Evolutionary conservation across 2,329 filamentous ascomycete genomes (phyloP), one percentile per base, ranked within the genome.

Genomic region (Venturia nashicola): DNA sequence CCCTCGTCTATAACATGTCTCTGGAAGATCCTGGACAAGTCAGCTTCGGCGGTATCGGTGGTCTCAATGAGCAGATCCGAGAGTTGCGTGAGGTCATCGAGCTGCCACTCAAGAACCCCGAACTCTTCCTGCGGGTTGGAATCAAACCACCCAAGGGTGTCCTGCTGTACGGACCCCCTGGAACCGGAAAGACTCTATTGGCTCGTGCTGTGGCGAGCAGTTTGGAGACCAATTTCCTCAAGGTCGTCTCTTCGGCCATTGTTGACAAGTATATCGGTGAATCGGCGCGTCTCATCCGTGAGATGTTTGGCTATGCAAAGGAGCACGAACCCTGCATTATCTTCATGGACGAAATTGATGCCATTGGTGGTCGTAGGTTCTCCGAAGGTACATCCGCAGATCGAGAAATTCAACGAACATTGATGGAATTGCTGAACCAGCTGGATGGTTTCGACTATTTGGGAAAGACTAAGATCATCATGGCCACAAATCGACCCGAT

Each of bases 261-360:
- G 94, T 99, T 67, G 95, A 99, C 82, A 99, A 99, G 77, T 99
- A 99, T 74, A 99, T 99, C 68, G 94, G 94, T 76, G 94, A 99
- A 79, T 99, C 94, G 12, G 94, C 94, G 44, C 88, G 95, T 69
- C 82, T 99, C 68, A 99, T 99, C 72, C 87, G 94, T 75, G 94
- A 99, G 77, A 99, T 99, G 95, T 99, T 99, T 73, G 95, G 94
- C 65, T 99, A 99, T 73, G 94, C 95, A 71, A 97, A 97, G 78
- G 95, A 99, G 76, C 94, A 99, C 76, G 94, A 99, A 77, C 94
- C 94, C 46, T 99, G 94, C 76, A 99, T 99, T 76, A 99, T 99
- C 78, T 99, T 99, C 84, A 99, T 99, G 94, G 95, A 99, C 82
- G 94, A 99, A 79, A 99, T 99, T 73, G 94, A 99, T 73, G 94